Conservation (phyloP, 805 yeast genomes). For the Cyberlindnera americana region DNA sequence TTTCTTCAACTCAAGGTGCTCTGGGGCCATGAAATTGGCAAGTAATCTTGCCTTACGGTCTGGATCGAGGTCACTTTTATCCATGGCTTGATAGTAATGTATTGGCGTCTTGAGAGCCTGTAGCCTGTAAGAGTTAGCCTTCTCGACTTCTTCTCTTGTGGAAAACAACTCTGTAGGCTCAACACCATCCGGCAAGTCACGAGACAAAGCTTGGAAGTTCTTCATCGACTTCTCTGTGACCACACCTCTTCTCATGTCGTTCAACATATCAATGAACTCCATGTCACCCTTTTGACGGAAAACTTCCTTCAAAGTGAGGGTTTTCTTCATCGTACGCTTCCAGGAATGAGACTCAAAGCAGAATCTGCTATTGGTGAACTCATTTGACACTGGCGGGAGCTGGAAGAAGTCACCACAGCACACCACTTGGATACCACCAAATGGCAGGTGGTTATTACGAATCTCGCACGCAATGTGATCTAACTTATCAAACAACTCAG, state of each 20-base stretch:
- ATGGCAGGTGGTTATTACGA: constrained; percentile 47
- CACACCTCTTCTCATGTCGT: constrained; percentile 65
- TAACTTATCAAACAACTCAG: constrained; percentile 58
- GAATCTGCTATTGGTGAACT: constrained; percentile 37
- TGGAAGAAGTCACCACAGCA: constrained; percentile 83
- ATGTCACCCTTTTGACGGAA: constrained; percentile 77
- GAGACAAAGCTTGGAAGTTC: constrained; percentile 48
- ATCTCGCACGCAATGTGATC: constrained; percentile 55
- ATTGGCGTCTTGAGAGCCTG: constrained; percentile 41
- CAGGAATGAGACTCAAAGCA: constrained; percentile 67
- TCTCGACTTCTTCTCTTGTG: constrained; percentile 67
- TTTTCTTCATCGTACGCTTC: constrained; percentile 52
- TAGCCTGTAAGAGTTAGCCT: constrained; percentile 54
- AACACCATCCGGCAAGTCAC: constrained; percentile 58
- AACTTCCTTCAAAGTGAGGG: constrained; percentile 59
- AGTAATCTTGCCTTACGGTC: constrained; percentile 43
- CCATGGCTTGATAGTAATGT: constrained; percentile 45
- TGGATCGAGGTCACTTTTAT: constrained; percentile 49
- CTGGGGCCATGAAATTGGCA: constrained; percentile 61
- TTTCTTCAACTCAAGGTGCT: constrained; percentile 50
- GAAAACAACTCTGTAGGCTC: constrained; percentile 74
- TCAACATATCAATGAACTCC: constrained; percentile 67
- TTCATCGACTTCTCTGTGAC: constrained; percentile 44
- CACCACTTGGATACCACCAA: constrained; percentile 78
- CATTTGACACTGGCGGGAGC: constrained; percentile 60